A percentile compares a stretch with the other conserved stretches of the same genome.
These are phyloP conservation scores for Marasmius sp. DNA, from an alignment of 1,284 basidiomycete genomes.

Conservation along the genomic window DNA sequence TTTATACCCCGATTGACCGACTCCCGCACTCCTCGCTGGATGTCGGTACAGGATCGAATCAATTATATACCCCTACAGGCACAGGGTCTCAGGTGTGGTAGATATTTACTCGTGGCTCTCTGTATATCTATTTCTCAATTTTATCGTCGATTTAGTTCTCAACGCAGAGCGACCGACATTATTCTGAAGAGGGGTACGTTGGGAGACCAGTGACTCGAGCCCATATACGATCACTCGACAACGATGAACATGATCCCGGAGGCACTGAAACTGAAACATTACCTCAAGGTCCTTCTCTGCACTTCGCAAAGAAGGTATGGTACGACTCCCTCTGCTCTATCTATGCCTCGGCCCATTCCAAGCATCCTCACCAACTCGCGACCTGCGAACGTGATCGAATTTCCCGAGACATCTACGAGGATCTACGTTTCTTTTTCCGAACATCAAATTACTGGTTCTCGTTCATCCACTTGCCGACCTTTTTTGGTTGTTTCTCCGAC, in stretches of 20 bases:
- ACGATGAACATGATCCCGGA: slow-evolving; percentile 19
- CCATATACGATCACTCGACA: slow-evolving; percentile 15
- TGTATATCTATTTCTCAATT: neutral
- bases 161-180: neutral
- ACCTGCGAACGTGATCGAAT: slow-evolving; percentile 44
- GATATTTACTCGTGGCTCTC: neutral
- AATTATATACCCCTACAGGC: neutral
- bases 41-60: neutral
- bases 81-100: neutral
- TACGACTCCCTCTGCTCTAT: slow-evolving; percentile 68
- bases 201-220: neutral
- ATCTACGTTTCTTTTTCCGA: slow-evolving; percentile 66
- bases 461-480: slow-evolving; percentile 68
- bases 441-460: slow-evolving; percentile 70
- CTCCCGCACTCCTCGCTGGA: neutral
- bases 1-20: slow-evolving; percentile 1
- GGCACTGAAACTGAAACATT: slow-evolving; percentile 16
- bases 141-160: neutral
- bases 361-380: slow-evolving; percentile 33
- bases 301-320: slow-evolving; percentile 71
- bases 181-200: neutral
- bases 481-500: slow-evolving; percentile 60
- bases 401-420: slow-evolving; percentile 45
- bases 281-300: slow-evolving; percentile 51
- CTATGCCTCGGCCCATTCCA: slow-evolving; percentile 43